Evolutionary conservation across 192 early-diverging fungal genomes (phyloP), one percentile per base, ranked within the genome.

Genomic region (Thoreauomyces humboldtii): DNA sequence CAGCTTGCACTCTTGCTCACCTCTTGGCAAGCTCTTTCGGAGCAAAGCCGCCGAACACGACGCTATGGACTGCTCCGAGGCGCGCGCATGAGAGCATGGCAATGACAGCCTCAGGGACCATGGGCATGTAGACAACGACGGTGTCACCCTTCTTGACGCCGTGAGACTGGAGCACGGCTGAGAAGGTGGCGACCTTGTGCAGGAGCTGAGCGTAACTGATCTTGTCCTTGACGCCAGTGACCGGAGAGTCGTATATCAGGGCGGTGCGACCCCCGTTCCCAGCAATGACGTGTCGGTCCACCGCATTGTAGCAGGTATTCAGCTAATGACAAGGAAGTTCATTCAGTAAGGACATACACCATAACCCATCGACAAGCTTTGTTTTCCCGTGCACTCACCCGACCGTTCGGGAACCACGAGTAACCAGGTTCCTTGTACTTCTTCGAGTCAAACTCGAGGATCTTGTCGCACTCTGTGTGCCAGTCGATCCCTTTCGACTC

Each of bases 71-170:
- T 11, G 87, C 89, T n/a, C 91, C 93, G 11, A 93, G 69, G 7
- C 91, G 81, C 7, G 87, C 90, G 60, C 89, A 92, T 4, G 93
- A 89, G 11, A 95, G 86, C 86, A 95, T 92, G 2, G 86, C 87
- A 61, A 92, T 71, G 9, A 90, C 76, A 7, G 91, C 87, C 27
- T 57, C 55, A 11, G 35, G 31, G 3, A 57, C 55, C 55, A 57
- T 57, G 4, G 55, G 55, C 88, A 91, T 90, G 76, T 90, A 93
- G 22, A 95, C 78, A 35, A 93, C 60, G 4, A 92, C 91, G 4
- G 78, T 85, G 59, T 90, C 87, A 21, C 93, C 90, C 25, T 82
- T 80, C 31, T 32, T 63, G 4, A 92, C 79, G 21, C 81, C 87
- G 46, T 89, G 74, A 11, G 70, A 69, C 7, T 66, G 62, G 34